Conservation (phyloP, 2,329 filamentous ascomycete genomes). For the Aspergillus flavus region DNA sequence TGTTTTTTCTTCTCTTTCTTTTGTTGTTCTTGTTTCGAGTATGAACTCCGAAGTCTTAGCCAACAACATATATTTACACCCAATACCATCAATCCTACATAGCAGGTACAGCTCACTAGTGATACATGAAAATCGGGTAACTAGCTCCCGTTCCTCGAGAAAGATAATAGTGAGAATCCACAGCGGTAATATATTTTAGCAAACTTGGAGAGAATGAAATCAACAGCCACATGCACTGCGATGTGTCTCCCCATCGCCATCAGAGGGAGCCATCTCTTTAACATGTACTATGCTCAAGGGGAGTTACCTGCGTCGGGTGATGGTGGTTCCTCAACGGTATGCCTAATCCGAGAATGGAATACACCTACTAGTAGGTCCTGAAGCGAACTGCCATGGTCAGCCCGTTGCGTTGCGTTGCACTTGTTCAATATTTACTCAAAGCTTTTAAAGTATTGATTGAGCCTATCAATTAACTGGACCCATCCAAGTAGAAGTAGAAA, state of each 20-base stretch:
- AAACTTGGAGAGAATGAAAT: too few relatives aligned
- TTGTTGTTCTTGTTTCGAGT: not conserved
- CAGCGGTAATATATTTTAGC: not conserved
- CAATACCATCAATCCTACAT: not conserved
- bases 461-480: not conserved
- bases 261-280: too few relatives aligned
- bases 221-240: too few relatives aligned
- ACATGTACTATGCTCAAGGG: too few relatives aligned
- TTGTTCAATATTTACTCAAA: not conserved
- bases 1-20: not conserved
- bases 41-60: not conserved
- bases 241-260: too few relatives aligned
- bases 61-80: not conserved
- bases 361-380: not conserved
- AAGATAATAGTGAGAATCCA: not conserved
- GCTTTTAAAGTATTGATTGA: too few relatives aligned
- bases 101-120: not conserved
- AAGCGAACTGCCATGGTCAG: not conserved
- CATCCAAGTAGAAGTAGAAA: not conserved
- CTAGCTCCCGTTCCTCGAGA: not conserved
- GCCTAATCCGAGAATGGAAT: not conserved
- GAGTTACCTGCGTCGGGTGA: too few relatives aligned
- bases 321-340: too few relatives aligned
- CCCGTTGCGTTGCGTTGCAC: not conserved
- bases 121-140: not conserved